Base-by-base conservation (phyloP, 2,329 filamentous ascomycete genomes). In the Tolypocladium album region DNA sequence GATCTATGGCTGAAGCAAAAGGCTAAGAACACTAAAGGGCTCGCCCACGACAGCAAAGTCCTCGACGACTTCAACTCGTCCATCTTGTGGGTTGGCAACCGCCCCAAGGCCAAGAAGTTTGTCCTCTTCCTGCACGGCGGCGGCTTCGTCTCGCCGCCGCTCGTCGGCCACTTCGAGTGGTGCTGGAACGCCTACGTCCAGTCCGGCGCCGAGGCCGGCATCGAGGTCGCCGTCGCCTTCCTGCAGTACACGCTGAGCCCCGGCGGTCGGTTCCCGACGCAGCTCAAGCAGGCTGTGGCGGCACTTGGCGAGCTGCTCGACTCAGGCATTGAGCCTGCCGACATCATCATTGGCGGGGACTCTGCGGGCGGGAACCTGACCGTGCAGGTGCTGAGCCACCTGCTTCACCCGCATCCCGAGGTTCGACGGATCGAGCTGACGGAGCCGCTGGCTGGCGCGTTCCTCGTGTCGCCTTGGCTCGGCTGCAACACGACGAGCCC, bases 361-460 rank as follows among this genome's bases (percentile, higher is more conserved):
- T 75, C 73, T 13, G 72, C 72, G 0, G 74, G 74, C 17, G 74
- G 69, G 0, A 74, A 75, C 59, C 56, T 76, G 39, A 66, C 70
- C 0, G 61, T 65, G 13, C 70, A 72, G 61, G 57, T 75, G 8
- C 61, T 75, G 12, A 61, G 67, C 12, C 73, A 75, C 56, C 47
- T 75, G 3, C 45, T 74, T 12, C 68, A 71, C 27, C 72, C 72
- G 1, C 68, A 70, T 42, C 62, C 66, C 0, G 63, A 59, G 1
- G 67, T 64, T 3, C 50, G 59, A 4, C 59, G 56, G 13, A 55
- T 74, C 56, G n/a, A 52, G 0, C 61, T 74, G 27, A 27, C 60
- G 8, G 60, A 60, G 12, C 68, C 66, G 27, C 64, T 76, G 1
- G 69, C 68, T 0, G 74, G 65, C 4, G 67, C 67, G 4, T 71